Evolutionary conservation across 176 grass and related monocot species (phyloP), one percentile per base, ranked within the genome.

Genomic region (Oryza meyeriana): DNA sequence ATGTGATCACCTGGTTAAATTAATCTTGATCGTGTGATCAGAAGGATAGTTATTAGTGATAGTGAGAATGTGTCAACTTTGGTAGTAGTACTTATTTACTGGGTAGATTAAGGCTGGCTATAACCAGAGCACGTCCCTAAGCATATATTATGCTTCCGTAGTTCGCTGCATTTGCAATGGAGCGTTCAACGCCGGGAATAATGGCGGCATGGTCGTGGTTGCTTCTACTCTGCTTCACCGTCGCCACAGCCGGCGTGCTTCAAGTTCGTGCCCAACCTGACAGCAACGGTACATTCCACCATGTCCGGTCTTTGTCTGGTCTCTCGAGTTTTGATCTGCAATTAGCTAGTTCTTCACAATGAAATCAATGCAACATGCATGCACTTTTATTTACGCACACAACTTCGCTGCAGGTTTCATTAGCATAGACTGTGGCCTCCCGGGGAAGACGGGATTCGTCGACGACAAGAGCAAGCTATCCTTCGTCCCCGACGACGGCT

Each of bases 351-450:
- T 18, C 50, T n/a, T 55, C 20, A 12, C 66, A 39, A 24, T 35
- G 65, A 18, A n/a, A 22, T 10, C 65, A 67, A 67, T 36, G 16
- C 12, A 17, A 7, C 10, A 28, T 40, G 8, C 0, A 74, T 77
- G 45, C 35, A 34, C 12, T n/a, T n/a, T n/a, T 52, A 8, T 72
- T 77, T 80, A 14, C 10, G 3, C 35, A 36, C 35, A 0, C 3
- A 6, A 0, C 48, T 22, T 52, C 14, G 48, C 48, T 52, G 33
- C 79, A 92, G 90, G 86, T 70, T 94, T 91, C 86, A 85, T 94
- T 28, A 91, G 33, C 79, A 87, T 94, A 42, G 89, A 91, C 77
- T 90, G 91, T 7, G 91, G 91, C 16, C 36, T 90, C 1, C 34
- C 74, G 35, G 73, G 50, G 41, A 79, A 85, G 11, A 66, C 55